Base-by-base conservation (phyloP, 192 early-diverging fungal genomes). In the Coemansia sp. region DNA sequence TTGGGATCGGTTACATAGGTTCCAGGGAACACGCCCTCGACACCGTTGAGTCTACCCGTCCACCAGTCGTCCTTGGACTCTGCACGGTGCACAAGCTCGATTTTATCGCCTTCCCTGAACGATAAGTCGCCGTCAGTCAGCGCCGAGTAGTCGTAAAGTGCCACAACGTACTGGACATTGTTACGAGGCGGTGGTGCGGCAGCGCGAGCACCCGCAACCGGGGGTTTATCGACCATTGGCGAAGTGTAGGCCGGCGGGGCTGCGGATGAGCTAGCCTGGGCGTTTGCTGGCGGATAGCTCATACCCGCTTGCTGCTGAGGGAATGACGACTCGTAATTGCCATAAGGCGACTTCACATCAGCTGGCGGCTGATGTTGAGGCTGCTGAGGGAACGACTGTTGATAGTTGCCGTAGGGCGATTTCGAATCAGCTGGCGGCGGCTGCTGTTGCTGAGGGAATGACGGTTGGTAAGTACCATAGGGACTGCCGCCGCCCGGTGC, bases 141-240 rank as follows among this genome's bases (percentile, higher is more conserved):
- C 2, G 91, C 91, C 11, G 86, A 77, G 69, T 90, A 94, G 70
- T 93, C 91, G 70, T 94, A 94, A 33, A 94, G 64, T 39, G 93
- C 93, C 13, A 85, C 76, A 6, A 89, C 91, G 63, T 78, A 87
- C 54, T 77, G 76, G 27, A 63, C 56, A 79, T 80, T 16, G 81
- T 74, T n/a, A 79, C 76, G 59, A 66, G 68, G 56, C 33, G 76
- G 68, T 37, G 68, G 73, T 45, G 71, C 57, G 31, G 72, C 64
- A 14, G 44, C 44, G 29, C 62, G 41, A 50, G 62, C 29, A 56
- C 42, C 29, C 11, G 42, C 63, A 39, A n/a, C 24, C 1, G 67
- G 57, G 36, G 67, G 33, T 1, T 63, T 56, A 0, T 34, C 60
- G 33, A 34, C 63, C 6, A 57, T 56, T 24, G 72, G 62, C 51